Percentiles rank a stretch among this genome's conserved stretches.
These are phyloP conservation scores for Boletus rufocinnamomeus DNA, from an alignment of 768 basidiomycete genomes.

Conservation along the genomic window DNA sequence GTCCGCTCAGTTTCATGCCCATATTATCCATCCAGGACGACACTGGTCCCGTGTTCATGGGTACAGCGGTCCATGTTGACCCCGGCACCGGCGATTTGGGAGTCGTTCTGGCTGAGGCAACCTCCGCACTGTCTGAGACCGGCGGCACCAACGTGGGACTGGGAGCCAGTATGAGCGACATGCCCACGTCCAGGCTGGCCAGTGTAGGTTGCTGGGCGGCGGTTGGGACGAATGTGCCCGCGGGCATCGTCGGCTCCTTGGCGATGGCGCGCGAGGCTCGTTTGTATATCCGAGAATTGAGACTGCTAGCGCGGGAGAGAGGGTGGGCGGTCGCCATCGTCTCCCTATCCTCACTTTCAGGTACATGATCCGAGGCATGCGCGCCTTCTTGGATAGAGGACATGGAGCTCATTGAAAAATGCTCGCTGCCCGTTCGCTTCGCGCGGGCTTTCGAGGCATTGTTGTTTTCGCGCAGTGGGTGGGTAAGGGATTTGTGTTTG, in stretches of 20 bases:
- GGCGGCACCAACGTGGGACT: constrained; percentile 15
- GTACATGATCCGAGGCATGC: background rate
- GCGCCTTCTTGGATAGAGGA: constrained; percentile 43
- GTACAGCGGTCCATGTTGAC: constrained; percentile 24
- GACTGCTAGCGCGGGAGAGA: constrained; percentile 20
- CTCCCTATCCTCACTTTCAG: background rate
- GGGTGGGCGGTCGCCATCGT: constrained; percentile 4
- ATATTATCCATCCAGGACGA: constrained; percentile 58
- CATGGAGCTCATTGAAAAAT: constrained; percentile 47
- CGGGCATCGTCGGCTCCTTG: background rate
- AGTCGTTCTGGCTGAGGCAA: background rate
- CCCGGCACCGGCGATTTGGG: background rate
- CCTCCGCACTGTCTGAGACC: background rate
- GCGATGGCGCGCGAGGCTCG: constrained; percentile 4
- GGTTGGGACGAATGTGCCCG: background rate
- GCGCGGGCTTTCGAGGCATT: constrained; percentile 24
- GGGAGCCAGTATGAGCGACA: constrained; percentile 12
- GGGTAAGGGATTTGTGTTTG: background rate
- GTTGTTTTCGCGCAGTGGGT: constrained; percentile 21
- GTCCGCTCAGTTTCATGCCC: constrained; percentile 60
- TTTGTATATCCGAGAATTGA: constrained; percentile 17
- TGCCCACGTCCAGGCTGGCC: constrained; percentile 12
- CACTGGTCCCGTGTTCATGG: constrained; percentile 27
- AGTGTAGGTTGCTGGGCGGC: background rate
- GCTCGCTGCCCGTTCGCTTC: constrained; percentile 31